Conservation (phyloP, 805 yeast genomes). For the Schwanniomyces pseudopolymorphus region DNA sequence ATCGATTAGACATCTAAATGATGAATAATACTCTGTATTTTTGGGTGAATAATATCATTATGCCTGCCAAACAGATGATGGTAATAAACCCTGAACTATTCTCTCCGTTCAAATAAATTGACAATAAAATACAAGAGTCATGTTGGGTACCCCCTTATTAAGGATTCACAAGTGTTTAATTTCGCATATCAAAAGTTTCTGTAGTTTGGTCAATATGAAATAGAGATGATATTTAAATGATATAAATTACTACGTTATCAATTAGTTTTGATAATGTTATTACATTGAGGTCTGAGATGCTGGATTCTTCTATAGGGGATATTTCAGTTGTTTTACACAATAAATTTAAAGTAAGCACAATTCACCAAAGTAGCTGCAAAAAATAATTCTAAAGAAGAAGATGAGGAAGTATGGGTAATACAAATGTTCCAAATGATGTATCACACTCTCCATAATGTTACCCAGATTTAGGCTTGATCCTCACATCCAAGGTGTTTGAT, state of each 20-base stretch:
- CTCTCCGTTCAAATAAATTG: not conserved
- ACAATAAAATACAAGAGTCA: slow-evolving; percentile 1
- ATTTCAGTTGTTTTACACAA: slow-evolving; percentile 1
- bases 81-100: slow-evolving; percentile 1
- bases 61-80: not conserved
- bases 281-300: slow-evolving; percentile 5
- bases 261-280: slow-evolving; percentile 5
- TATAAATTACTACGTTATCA: slow-evolving; percentile 5
- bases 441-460: slow-evolving; percentile 2
- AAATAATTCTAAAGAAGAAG: not conserved
- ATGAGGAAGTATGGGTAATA: slow-evolving; percentile 3
- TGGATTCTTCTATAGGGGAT: slow-evolving; percentile 1
- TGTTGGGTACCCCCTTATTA: slow-evolving; percentile 2
- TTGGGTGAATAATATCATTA: slow-evolving; percentile 1
- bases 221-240: slow-evolving; percentile 2
- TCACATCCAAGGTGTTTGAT: slow-evolving; percentile 2
- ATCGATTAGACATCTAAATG: not conserved
- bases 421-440: slow-evolving; percentile 1
- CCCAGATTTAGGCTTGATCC: slow-evolving; percentile 1
- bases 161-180: not conserved
- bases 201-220: slow-evolving; percentile 2
- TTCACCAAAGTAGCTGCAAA: not conserved
- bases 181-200: too few relatives aligned
- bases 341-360: not conserved
- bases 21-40: slow-evolving; percentile 4